Conservation (phyloP, 2,329 filamentous ascomycete species). For the Aureobasidium sp. region DNA sequence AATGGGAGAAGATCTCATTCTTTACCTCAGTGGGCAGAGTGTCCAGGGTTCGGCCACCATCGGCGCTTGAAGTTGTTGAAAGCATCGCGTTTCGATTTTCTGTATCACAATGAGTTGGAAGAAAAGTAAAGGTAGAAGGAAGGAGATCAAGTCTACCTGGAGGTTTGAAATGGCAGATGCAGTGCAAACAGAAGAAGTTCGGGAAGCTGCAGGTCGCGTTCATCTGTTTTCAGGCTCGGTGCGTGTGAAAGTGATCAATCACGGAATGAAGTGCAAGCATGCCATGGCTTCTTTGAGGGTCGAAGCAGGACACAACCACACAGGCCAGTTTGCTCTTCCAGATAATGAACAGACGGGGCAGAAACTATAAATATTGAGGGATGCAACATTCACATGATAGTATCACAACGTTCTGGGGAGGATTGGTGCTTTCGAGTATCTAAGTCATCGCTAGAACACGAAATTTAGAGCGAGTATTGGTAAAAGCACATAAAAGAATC, state of each 20-base stretch:
- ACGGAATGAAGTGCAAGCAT: not conserved
- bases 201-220: not conserved
- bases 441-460: not conserved
- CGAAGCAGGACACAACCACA: not conserved
- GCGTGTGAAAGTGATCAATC: not conserved
- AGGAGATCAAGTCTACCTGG: not conserved
- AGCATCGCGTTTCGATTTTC: not conserved
- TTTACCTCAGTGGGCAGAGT: not conserved
- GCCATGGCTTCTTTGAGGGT: not conserved
- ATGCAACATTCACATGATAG: too few species aligned
- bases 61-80: not conserved
- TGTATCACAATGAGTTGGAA: not conserved
- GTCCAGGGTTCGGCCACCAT: not conserved
- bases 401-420: too few species aligned
- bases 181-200: not conserved
- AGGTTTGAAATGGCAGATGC: not conserved
- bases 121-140: not conserved
- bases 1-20: constrained; percentile 7
- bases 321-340: not conserved
- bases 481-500: not conserved
- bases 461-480: not conserved
- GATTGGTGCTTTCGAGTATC: not conserved
- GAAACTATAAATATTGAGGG: too few species aligned
- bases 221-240: not conserved
- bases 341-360: too few species aligned